Evolutionary conservation across 495 filamentous ascomycete species (phyloP), one percentile per base, ranked within the genome.

Genomic region (Recurvomyces mirabilis): DNA sequence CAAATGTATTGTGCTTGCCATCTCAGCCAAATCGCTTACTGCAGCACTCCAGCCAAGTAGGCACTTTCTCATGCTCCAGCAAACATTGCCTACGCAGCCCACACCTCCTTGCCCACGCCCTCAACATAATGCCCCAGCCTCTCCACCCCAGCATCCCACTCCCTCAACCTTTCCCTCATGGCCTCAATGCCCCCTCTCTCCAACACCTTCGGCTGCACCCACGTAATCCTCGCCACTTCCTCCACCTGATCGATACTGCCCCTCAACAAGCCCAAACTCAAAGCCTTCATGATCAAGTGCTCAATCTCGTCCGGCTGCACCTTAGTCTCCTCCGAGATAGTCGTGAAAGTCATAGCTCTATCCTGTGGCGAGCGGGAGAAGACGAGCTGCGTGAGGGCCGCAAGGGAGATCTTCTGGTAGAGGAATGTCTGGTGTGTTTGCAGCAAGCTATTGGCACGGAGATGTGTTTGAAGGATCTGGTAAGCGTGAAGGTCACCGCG

Each of bases 151-250:
- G 76, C 77, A 67, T 93, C 87, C 91, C 91, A 99, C 47, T 96
- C 87, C 64, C 80, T 77, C 59, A 99, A 65, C 41, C 88, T 66
- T 56, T 73, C 70, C 54, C 84, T 78, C 91, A 99, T 96, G 51
- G 79, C 86, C 58, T 87, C 87, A 53, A 99, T 93, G 72, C 96
- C 93, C 60, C 75, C 78, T 76, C 87, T 84, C 66, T 96, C 91
- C 54, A 98, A 64, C 37, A 94, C 84, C 72, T 95, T 95, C 11
- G 91, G 93, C 71, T 99, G 91, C 30, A 99, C 91, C 91, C 91
- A 99, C 59, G 85, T 85, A 67, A 99, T 94, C 60, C 88, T 74
- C 20, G 91, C 91, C 39, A 96, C 74, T 68, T 87, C 78, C 38
- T 82, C 87, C 21, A 96, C 91, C 68, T 99, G 87, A 65, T 99